Evolutionary conservation across 1,139 yeast species (phyloP).

Genomic region (Nakaseomyces sp.): DNA sequence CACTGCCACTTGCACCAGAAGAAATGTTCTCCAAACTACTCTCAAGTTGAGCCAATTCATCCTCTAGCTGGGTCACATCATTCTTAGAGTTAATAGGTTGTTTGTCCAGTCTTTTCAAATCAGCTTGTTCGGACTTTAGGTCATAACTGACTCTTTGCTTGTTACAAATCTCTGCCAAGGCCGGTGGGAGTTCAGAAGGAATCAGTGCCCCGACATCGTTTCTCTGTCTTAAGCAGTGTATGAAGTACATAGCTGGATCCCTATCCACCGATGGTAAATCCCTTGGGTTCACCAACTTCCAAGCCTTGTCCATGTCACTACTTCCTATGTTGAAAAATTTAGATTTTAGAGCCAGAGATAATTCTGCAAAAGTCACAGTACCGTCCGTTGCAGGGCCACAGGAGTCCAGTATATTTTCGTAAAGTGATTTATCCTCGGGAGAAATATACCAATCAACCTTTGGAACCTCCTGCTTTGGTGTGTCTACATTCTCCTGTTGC

Average conservation of each 20-base stretch:
- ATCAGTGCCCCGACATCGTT: slow-evolving; percentile 70
- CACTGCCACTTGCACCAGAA: background rate
- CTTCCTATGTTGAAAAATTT: slow-evolving; percentile 67
- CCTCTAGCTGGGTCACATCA: slow-evolving; percentile 2
- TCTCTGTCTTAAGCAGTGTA: slow-evolving; percentile 86
- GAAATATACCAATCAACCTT: slow-evolving; percentile 93
- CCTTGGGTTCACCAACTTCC: slow-evolving; percentile 92
- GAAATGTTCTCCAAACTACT: background rate
- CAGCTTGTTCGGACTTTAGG: slow-evolving; percentile 43
- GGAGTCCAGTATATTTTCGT: slow-evolving; percentile 68
- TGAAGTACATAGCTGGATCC: slow-evolving; percentile 81
- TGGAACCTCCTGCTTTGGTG: slow-evolving; percentile 22
- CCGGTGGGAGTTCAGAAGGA: slow-evolving; percentile 92
- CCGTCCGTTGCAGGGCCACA: slow-evolving; percentile 53
- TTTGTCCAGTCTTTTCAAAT: slow-evolving; percentile 1
- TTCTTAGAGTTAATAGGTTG: slow-evolving; percentile 1
- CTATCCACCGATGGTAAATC: slow-evolving; percentile 81
- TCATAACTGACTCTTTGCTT: slow-evolving; percentile 78
- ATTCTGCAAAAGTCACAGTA: slow-evolving; percentile 66
- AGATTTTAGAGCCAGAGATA: slow-evolving; percentile 53
- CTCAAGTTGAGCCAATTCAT: background rate
- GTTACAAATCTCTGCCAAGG: slow-evolving; percentile 82
- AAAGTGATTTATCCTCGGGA: slow-evolving; percentile 70
- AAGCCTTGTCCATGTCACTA: slow-evolving; percentile 82
- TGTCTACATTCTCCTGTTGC: slow-evolving; percentile 33